Conservation (phyloP, 2,329 filamentous ascomycete genomes). For the Botrytis deweyae region DNA sequence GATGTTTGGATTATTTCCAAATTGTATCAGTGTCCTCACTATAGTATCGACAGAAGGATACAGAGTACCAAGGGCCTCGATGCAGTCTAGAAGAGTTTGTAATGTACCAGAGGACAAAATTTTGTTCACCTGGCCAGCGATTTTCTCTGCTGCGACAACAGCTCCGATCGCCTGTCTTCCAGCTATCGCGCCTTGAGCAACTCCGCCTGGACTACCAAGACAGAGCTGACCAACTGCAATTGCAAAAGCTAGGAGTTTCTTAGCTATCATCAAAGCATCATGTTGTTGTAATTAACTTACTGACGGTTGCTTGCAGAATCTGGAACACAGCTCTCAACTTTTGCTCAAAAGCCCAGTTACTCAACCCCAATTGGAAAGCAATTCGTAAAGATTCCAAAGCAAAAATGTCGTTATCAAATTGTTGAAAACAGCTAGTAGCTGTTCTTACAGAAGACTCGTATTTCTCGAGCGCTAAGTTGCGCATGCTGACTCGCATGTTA, state of each 20-base stretch:
- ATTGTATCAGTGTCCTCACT: neutral
- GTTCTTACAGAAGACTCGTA: slow-evolving; percentile 8
- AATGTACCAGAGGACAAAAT: slow-evolving; percentile 14
- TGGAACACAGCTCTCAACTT: slow-evolving; percentile 3
- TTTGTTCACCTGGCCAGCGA: neutral
- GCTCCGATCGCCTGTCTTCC: slow-evolving; percentile 12
- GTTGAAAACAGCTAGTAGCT: slow-evolving; percentile 3
- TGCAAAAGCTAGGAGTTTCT: neutral
- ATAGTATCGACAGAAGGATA: slow-evolving; percentile 4
- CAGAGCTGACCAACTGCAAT: slow-evolving; percentile 12
- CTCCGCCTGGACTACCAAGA: slow-evolving; percentile 2
- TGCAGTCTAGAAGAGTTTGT: slow-evolving; percentile 3
- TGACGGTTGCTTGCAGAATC: slow-evolving; percentile 1
- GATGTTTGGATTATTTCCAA: slow-evolving; percentile 1
- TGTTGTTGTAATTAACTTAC: neutral
- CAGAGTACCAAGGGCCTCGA: slow-evolving; percentile 8
- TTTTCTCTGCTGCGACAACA: slow-evolving; percentile 1
- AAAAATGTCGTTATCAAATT: slow-evolving; percentile 8
- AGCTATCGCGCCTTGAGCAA: neutral
- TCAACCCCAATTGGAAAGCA: neutral
- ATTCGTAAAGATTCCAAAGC: neutral
- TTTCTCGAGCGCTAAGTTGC: slow-evolving; percentile 1
- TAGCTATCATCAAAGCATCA: neutral
- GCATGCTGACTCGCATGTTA: slow-evolving; percentile 6
- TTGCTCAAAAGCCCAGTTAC: neutral